A percentile compares a stretch with the other conserved stretches of the same genome.
Evolutionary conservation across 2,329 filamentous ascomycete genomes (phyloP).

Genomic region (Diaporthe vexans): DNA sequence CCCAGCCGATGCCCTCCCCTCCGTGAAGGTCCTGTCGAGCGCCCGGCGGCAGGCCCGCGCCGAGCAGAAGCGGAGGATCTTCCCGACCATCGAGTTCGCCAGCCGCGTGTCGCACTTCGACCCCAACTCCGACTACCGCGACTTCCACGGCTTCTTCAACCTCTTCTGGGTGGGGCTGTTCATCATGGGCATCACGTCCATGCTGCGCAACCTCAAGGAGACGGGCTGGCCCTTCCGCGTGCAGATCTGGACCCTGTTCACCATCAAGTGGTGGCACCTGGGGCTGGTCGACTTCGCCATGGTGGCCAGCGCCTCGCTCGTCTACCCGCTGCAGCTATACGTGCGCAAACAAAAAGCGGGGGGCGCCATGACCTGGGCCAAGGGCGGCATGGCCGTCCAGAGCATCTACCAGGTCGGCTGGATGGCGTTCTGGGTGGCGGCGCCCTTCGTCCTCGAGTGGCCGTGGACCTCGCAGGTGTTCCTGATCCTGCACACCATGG

Average conservation of each 20-base stretch:
- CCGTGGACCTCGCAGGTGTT: conserved; percentile 98
- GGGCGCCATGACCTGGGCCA: conserved; percentile 77
- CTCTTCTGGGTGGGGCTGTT: conserved; percentile 97
- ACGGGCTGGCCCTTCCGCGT: conserved; percentile 89
- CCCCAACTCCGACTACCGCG: conserved; percentile 88
- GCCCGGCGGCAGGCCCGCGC: conserved; percentile 87
- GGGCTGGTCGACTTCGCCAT: conserved; percentile 87
- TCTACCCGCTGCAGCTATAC: conserved; percentile 79
- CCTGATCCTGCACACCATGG: conserved; percentile 89
- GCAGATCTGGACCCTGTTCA: conserved; percentile 90
- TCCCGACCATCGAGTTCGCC: conserved; percentile 93
- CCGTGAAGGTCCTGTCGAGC: conserved; percentile 85
- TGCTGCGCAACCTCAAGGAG: conserved; percentile 92
- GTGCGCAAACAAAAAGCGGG: conserved; percentile 68
- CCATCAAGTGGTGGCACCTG: conserved; percentile 89
- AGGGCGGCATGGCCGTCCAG: conserved; percentile 84
- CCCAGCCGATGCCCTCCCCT: conserved; percentile 92
- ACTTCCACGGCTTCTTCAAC: conserved; percentile 98
- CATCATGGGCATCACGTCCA: conserved; percentile 97
- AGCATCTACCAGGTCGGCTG: conserved; percentile 84
- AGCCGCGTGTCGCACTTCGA: conserved; percentile 96
- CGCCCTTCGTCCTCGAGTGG: conserved; percentile 90
- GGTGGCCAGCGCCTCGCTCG: conserved; percentile 81
- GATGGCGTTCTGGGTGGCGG: conserved; percentile 85
- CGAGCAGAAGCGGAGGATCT: conserved; percentile 85